These are phyloP conservation scores for Boeremia exigua DNA, from an alignment of 2,329 filamentous ascomycete genomes.

Conservation along the genomic window DNA sequence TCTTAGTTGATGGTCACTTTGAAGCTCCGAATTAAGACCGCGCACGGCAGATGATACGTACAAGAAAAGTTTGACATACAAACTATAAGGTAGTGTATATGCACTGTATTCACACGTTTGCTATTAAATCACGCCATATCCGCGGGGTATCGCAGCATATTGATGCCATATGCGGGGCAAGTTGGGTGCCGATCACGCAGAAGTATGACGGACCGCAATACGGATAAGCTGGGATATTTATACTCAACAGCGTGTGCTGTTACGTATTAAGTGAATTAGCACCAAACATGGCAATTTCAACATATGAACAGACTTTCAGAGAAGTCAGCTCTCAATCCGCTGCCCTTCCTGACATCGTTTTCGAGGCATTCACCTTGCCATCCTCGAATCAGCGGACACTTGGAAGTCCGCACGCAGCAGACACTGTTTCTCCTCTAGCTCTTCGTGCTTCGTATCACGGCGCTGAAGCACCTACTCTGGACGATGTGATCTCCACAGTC, in stretches of 20 bases:
- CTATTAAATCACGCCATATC: background rate
- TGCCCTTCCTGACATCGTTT: background rate
- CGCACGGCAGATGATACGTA: background rate
- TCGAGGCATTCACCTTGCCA: background rate
- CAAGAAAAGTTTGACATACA: background rate
- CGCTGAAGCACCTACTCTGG: background rate
- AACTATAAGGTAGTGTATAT: background rate
- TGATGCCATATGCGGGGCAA: background rate
- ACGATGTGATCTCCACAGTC: background rate
- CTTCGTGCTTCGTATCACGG: background rate
- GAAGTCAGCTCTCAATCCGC: background rate
- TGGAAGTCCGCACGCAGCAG: background rate
- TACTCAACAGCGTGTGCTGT: background rate
- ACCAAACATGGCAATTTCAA: background rate
- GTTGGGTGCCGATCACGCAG: background rate
- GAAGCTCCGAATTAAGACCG: background rate
- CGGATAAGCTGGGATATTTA: background rate
- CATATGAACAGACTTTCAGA: background rate
- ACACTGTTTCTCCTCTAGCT: background rate
- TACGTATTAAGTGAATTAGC: background rate
- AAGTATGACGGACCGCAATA: background rate
- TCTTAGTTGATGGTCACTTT: background rate
- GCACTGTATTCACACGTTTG: background rate
- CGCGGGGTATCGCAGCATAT: background rate
- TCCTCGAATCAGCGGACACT: background rate